Evolutionary conservation across 768 basidiomycete species (phyloP).

Genomic region (Hypholoma sublateritium): DNA sequence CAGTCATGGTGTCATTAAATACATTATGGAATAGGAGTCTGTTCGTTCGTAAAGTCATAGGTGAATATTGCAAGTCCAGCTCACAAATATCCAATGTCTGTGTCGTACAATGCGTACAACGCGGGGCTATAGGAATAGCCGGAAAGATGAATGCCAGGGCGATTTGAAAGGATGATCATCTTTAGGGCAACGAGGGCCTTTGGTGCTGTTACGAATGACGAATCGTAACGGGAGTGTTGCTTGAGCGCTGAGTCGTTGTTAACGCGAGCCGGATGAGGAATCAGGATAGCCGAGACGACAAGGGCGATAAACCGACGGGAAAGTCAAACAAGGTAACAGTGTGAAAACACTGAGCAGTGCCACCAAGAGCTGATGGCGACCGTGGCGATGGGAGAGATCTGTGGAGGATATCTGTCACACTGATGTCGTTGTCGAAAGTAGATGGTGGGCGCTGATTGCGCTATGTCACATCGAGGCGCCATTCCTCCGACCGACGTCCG

Average conservation of each 20-base stretch:
- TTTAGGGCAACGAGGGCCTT: not conserved
- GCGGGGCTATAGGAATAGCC: not conserved
- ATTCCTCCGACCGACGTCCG: conserved; percentile 2
- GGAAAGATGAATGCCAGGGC: not conserved
- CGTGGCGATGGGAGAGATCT: not conserved
- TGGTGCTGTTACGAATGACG: not conserved
- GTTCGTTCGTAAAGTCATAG: not conserved
- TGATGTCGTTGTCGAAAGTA: not conserved
- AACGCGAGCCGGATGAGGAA: not conserved
- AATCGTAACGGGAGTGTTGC: not conserved
- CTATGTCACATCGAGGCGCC: conserved; percentile 5
- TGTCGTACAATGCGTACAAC: not conserved
- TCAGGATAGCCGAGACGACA: not conserved
- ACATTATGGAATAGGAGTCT: not conserved
- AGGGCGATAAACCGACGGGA: not conserved
- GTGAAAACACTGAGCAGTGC: not conserved
- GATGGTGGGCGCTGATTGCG: not conserved
- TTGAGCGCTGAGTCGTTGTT: not conserved
- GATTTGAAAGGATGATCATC: not conserved
- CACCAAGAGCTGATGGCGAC: not conserved
- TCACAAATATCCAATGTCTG: not conserved
- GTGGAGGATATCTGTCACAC: not conserved
- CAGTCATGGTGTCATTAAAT: not conserved
- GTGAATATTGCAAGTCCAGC: not conserved
- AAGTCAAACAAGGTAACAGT: not conserved